Evolutionary conservation across 345 rosid genomes (phyloP).

Genomic region (Lumnitzera littorea): DNA sequence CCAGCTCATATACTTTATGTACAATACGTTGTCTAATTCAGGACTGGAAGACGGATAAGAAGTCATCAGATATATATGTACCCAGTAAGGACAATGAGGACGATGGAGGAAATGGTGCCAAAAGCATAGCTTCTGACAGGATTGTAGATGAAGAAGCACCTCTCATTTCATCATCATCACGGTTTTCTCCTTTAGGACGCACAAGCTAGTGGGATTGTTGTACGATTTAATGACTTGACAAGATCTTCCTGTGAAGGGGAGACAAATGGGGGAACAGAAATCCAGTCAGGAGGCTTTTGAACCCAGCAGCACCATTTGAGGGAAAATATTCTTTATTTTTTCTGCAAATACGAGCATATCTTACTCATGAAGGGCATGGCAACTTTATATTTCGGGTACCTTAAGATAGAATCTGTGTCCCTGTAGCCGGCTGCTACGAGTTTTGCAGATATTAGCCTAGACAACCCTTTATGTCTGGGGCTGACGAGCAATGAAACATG

Average conservation of each 20-base stretch:
- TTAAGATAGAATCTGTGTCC: too few relatives aligned
- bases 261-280: not conserved
- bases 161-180: slow-evolving; percentile 50
- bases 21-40: slow-evolving; percentile 13
- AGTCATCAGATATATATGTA: slow-evolving; percentile 64
- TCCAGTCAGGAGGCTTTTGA: not conserved
- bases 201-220: slow-evolving; percentile 46
- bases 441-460: too few relatives aligned
- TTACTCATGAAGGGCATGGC: too few relatives aligned
- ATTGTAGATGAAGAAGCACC: slow-evolving; percentile 78
- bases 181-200: slow-evolving; percentile 65
- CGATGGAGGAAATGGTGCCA: slow-evolving; percentile 27
- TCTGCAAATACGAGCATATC: too few relatives aligned
- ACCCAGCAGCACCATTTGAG: too few relatives aligned
- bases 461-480: too few relatives aligned
- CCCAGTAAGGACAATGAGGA: slow-evolving; percentile 38
- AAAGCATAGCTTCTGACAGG: slow-evolving; percentile 22
- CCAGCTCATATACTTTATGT: too few relatives aligned
- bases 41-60: slow-evolving; percentile 92
- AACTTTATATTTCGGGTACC: too few relatives aligned
- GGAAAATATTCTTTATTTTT: too few relatives aligned
- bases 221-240: slow-evolving; percentile 14
- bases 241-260: not conserved
- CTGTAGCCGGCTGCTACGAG: too few relatives aligned
- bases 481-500: too few relatives aligned